phyloP scores from a whole-genome alignment of 2,329 filamentous ascomycete genomes.

The Cordyceps militaris region DNA sequence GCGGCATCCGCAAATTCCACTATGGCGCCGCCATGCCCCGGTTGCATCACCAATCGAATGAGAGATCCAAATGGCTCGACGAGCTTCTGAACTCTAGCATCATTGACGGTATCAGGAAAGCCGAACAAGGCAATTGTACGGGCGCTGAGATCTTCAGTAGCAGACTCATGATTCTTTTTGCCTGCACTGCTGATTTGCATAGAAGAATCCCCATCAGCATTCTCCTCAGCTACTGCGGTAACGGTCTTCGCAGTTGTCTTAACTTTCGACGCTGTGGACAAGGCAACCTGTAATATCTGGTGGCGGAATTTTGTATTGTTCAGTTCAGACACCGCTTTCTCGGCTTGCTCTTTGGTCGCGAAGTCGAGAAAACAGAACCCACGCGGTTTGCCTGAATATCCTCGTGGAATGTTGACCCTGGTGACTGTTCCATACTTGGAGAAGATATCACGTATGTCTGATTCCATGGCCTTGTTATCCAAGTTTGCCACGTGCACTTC shows the following conservation, averaged over 20 bases:
- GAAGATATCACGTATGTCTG: conserved; percentile 65
- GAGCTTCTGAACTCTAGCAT: conserved; percentile 68
- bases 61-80: conserved; percentile 65
- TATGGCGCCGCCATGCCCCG: conserved; percentile 76
- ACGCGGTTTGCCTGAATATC: conserved; percentile 59
- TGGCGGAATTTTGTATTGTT: conserved; percentile 64
- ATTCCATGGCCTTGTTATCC: conserved; percentile 53
- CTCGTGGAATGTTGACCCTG: conserved; percentile 62
- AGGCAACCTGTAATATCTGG: conserved; percentile 59
- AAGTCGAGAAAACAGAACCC: conserved; percentile 80
- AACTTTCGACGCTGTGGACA: conserved; percentile 49
- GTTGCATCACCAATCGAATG: conserved; percentile 69
- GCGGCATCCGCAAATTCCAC: conserved; percentile 70
- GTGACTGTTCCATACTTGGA: conserved; percentile 69
- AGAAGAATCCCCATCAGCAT: conserved; percentile 16
- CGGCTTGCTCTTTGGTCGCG: conserved; percentile 60
- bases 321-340: conserved; percentile 58
- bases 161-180: conserved; percentile 29
- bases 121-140: conserved; percentile 78
- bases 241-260: conserved; percentile 46
- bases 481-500: conserved; percentile 75
- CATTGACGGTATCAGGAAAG: conserved; percentile 87
- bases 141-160: conserved; percentile 43
- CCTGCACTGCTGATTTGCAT: conserved; percentile 21
- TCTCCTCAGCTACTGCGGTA: conserved; percentile 27